phyloP scores from a whole-genome alignment of 805 yeast species.

The Naumovozyma dairenensis region DNA sequence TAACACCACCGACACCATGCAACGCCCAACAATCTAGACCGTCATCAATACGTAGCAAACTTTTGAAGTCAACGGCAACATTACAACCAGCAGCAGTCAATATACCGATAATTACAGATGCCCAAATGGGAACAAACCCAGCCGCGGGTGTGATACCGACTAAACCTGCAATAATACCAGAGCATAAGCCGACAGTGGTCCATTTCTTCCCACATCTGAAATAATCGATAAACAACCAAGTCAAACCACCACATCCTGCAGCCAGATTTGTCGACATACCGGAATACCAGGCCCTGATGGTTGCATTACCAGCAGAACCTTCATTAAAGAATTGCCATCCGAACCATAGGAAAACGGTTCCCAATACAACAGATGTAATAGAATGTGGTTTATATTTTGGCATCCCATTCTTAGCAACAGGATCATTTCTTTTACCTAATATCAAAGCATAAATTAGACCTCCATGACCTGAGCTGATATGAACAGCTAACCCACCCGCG shows the following conservation, averaged over 20 bases:
- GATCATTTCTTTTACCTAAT: constrained; percentile 86
- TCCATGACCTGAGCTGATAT: constrained; percentile 87
- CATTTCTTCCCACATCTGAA: constrained; percentile 78
- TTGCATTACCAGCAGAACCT: constrained; percentile 91
- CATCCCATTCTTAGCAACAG: constrained; percentile 50
- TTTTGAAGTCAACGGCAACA: constrained; percentile 75
- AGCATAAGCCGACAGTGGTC: constrained; percentile 90
- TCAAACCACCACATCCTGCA: constrained; percentile 84
- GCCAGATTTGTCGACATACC: constrained; percentile 88
- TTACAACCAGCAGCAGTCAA: constrained; percentile 72
- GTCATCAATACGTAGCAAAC: constrained; percentile 69
- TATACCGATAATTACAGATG: constrained; percentile 75
- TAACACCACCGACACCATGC: constrained; percentile 89
- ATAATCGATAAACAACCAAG: constrained; percentile 91
- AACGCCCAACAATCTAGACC: constrained; percentile 91
- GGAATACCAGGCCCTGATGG: constrained; percentile 92
- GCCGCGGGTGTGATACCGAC: constrained; percentile 97
- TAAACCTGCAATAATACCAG: constrained; percentile 88
- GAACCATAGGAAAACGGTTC: constrained; percentile 92
- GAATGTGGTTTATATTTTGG: constrained; percentile 94
- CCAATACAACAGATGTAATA: constrained; percentile 80
- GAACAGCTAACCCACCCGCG: constrained; percentile 99
- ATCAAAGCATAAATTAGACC: constrained; percentile 89
- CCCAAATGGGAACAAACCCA: constrained; percentile 88
- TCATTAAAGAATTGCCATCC: constrained; percentile 97